Evolutionary conservation across 176 grass and related monocot genomes (phyloP), one percentile per base, ranked within the genome.

Genomic region (Melocanna baccifera): DNA sequence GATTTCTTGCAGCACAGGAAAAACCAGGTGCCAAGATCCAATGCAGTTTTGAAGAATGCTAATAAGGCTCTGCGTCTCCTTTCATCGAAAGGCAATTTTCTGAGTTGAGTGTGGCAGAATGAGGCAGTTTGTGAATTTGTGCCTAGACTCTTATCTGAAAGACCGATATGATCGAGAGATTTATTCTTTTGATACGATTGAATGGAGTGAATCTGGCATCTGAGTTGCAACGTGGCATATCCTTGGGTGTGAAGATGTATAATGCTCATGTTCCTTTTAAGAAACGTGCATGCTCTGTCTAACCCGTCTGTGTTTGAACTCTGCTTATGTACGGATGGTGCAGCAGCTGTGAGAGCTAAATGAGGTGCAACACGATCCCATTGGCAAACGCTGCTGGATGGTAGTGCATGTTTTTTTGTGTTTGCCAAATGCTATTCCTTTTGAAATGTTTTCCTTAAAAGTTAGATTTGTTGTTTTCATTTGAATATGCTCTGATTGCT

Each of bases 1-100:
- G 88, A 91, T 62, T 99, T 96, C 88, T 80, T 96, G 80, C 82
- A 89, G 46, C 81, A 11, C 63, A 92, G 93, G 85, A 99, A 94
- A 78, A 91, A 94, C 43, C 77, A 69, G 58, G 89, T 91, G 62
- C 85, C 85, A 80, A 84, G 89, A 63, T 91, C 85, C 14, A 84
- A 69, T 76, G 80, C 89, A 84, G 81, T 91, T 84, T 63, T 91
- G 76, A 87, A 87, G 75, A 87, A 91, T 37, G 51, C 81, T 13
- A 62, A 69, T 55, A 77, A 56, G 12, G 89, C 89, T 56, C 53
- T 91, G 69, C 62, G 81, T 25, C 81, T 91, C 62, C 46, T 91
- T 45, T 88, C 85, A 5, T 81, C 86, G 1, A 84, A 84, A 62
- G 69, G 80, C 16, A 79, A 87, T 36, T 83, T 80, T 82, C 15